Evolutionary conservation across 2,329 filamentous ascomycete species (phyloP), one percentile per base, ranked within the genome.

Genomic region (Diaporthe sp.): DNA sequence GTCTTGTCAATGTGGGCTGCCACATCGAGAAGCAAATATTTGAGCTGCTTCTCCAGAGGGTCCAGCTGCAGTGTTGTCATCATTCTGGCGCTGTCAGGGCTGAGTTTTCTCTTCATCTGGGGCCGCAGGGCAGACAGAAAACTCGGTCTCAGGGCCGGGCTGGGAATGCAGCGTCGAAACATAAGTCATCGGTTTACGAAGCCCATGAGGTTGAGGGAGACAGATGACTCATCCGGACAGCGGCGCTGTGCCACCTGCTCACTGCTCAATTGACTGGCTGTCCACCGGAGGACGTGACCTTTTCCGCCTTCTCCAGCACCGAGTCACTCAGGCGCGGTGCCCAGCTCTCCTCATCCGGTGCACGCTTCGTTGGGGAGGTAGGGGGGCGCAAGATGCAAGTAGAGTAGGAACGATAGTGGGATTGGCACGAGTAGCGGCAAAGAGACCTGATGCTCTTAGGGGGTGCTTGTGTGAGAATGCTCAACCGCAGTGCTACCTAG

Each of bases 21-120:
- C n/a, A 95, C 94, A 82, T 97, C 95, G 25, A 98, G 88, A 28
- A 98, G 89, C 17, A 98, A 89, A n/a, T 86, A 84, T 77, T 93
- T 92, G 53, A 98, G 88, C 78, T 92, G 93, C 55, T 88, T 85
- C 84, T 98, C 96, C 73, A 91, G 89, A 7, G 90, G 86, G 17
- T 90, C 95, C 77, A 98, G 91, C 75, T 85, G 81, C 55, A 91
- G 83, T 28, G 79, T 82, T n/a, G 76, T 74, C 51, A 71, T 75
- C 47, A 65, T 76, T 31, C 49, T 70, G 74, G 58, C 47, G 63
- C 61, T 71, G 63, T 67, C 61, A 39, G 70, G 49, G 17, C 70
- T 75, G 60, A 76, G 67, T 34, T 76, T 77, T 58, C 76, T 77
- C 72, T 77, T 76, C 76, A 77, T 77, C 71, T 72, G 74, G 53